Base-by-base conservation (phyloP, 345 rosid species). In the Citrus hindsii region DNA sequence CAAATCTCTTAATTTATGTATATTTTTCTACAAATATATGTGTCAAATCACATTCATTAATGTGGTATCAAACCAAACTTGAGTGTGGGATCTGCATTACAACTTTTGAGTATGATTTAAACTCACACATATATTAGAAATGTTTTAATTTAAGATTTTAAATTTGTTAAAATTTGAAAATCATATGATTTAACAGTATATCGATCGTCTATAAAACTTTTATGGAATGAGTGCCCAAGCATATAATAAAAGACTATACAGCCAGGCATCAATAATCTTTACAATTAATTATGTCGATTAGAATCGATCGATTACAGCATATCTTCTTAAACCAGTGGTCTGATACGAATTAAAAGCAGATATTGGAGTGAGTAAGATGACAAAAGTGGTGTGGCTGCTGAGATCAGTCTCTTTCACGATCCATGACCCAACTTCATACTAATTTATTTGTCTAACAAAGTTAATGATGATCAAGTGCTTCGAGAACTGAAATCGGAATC, bases 101-200 rank as follows among this genome's bases (percentile, higher is more conserved):
- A 40, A 40, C 2, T 40, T 40, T 40, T 40, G 0, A 40, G 0
- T 2, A 35, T 6, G 38, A 35, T 35, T 35, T 35, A 35, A 35
- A 35, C 38, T 0, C 38, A 35, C 38, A 35, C 2, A 35, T 5
- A 6, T 35, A 35, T 35, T 35, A 35, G 2, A 35, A 35, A 35
- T 35, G 0, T 35, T 35, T 35, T 35, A 35, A 35, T 1, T 6
- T 40, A 40, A 0, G 12, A 9, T 40, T 9, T 0, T 40, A 0
- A 8, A 40, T 40, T 40, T 40, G 0, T 40, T 9, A 40, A 9
- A 42, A 12, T 42, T 12, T 6, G 0, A 42, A 3, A 42, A 42
- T 40, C 4, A 40, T 9, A 2, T 2, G 1, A 2, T 40, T 40
- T 40, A 40, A 40, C 0, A 9, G 12, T 8, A 9, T 40, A 40